These are phyloP conservation scores for Diaporthe amygdali DNA, from an alignment of 2,329 filamentous ascomycete species.

Conservation along the genomic window DNA sequence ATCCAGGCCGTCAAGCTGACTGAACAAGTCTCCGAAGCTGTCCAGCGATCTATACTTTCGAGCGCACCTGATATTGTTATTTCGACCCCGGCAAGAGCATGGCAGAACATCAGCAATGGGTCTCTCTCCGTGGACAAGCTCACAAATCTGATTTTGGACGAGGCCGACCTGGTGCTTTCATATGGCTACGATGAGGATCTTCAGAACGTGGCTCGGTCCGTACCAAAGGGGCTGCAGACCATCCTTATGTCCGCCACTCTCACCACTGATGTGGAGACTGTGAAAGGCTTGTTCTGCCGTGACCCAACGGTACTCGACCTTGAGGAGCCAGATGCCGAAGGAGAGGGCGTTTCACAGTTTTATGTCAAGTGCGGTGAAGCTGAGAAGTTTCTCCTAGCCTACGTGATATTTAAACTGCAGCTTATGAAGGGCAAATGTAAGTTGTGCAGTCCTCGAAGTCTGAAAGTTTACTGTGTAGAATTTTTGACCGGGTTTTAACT, in stretches of 20 bases:
- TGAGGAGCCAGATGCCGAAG: slow-evolving; percentile 80
- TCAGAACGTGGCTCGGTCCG: slow-evolving; percentile 74
- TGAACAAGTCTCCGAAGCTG: slow-evolving; percentile 86
- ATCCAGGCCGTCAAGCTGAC: slow-evolving; percentile 85
- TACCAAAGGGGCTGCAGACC: slow-evolving; percentile 87
- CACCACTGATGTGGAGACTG: slow-evolving; percentile 81
- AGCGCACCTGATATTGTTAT: slow-evolving; percentile 89
- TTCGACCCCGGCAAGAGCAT: slow-evolving; percentile 85
- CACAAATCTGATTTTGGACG: slow-evolving; percentile 84
- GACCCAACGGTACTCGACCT: slow-evolving; percentile 82
- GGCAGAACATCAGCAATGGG: slow-evolving; percentile 75
- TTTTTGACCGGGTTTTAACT: not conserved
- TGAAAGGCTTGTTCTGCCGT: slow-evolving; percentile 85
- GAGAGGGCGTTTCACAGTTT: slow-evolving; percentile 82
- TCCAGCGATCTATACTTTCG: slow-evolving; percentile 84
- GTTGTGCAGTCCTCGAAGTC: not conserved
- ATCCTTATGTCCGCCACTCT: slow-evolving; percentile 94
- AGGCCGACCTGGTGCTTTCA: slow-evolving; percentile 90
- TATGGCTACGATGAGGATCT: slow-evolving; percentile 95
- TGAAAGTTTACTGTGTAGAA: slow-evolving; percentile 73
- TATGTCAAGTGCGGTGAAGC: slow-evolving; percentile 94
- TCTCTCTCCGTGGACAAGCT: slow-evolving; percentile 74
- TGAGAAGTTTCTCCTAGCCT: slow-evolving; percentile 92
- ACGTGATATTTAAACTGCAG: slow-evolving; percentile 94
- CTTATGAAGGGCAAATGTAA: slow-evolving; percentile 87